Evolutionary conservation across 129 eudicot genomes (phyloP).

Genomic region (Tagetes erecta): DNA sequence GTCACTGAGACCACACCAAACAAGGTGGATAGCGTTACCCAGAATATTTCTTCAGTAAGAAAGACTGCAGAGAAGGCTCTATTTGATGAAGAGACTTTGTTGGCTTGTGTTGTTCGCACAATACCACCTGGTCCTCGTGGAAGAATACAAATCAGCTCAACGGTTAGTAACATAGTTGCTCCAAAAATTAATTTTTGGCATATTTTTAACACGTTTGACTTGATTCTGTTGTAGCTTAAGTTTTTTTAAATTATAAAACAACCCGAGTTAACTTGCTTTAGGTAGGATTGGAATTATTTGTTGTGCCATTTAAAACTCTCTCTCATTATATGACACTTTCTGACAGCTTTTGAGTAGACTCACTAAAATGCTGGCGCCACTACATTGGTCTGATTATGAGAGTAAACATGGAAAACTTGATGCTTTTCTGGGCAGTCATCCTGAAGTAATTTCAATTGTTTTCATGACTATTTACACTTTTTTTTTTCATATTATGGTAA

Average conservation of each 20-base stretch:
- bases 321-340: neutral
- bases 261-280: neutral
- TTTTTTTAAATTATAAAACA: neutral
- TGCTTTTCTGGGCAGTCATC: conserved; percentile 79
- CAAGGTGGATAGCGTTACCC: conserved; percentile 37
- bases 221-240: neutral
- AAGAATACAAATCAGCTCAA: conserved; percentile 86
- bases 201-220: neutral
- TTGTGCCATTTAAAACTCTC: neutral
- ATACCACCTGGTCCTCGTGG: conserved; percentile 83
- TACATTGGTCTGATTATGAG: conserved; percentile 93
- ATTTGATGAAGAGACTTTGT: conserved; percentile 75
- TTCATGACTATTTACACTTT: neutral
- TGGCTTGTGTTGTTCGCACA: conserved; percentile 92
- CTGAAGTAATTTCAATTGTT: conserved; percentile 57
- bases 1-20: conserved; percentile 33
- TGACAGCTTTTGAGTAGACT: conserved; percentile 84
- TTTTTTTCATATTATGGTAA: neutral
- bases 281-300: neutral
- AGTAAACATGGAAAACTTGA: conserved; percentile 87
- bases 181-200: neutral
- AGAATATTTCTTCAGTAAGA: conserved; percentile 40
- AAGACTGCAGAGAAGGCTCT: conserved; percentile 47
- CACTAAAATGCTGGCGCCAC: conserved; percentile 93
- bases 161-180: conserved; percentile 51